A percentile compares a stretch with the other conserved stretches of the same genome.
phyloP scores from a whole-genome alignment of 306 rosid genomes.

The Oxytropis ochrocephala region DNA sequence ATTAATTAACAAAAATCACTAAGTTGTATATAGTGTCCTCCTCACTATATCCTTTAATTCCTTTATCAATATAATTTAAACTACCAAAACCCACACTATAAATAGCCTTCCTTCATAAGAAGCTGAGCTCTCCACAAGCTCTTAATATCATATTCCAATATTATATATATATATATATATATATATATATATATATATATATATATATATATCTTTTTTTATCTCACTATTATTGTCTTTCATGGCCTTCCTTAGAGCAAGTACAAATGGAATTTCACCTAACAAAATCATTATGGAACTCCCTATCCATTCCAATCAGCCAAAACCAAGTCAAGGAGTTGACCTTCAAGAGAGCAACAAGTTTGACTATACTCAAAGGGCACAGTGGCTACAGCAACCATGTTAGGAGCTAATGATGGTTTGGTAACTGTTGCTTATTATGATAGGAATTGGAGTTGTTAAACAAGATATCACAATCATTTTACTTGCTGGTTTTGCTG shows the following conservation, averaged over 20 bases:
- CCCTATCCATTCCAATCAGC: constrained; percentile 23
- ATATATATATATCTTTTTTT: no score
- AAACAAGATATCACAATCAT: constrained; percentile 46
- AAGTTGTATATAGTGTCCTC: no score
- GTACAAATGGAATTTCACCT: constrained; percentile 11
- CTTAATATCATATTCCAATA: constrained; percentile 15
- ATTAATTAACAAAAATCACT: no score
- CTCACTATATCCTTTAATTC: no score
- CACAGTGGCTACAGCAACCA: constrained; percentile 64
- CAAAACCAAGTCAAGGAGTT: constrained; percentile 11
- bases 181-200: no score
- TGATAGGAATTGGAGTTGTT: constrained; percentile 69
- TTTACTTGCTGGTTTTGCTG: constrained; percentile 69
- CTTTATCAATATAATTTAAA: no score
- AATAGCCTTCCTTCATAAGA: constrained; percentile 23
- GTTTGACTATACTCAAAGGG: constrained; percentile 46
- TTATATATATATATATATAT: no score
- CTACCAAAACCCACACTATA: no score
- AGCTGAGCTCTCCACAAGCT: constrained; percentile 50
- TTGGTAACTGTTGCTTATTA: constrained; percentile 55
- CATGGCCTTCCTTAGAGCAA: constrained; percentile 42
- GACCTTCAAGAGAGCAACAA: background rate
- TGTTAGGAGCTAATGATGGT: constrained; percentile 72
- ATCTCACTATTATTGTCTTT: background rate
- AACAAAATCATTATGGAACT: constrained; percentile 37